These are phyloP conservation scores for Kodamaea nitidulidarum DNA, from an alignment of 805 yeast genomes.

Conservation along the genomic window DNA sequence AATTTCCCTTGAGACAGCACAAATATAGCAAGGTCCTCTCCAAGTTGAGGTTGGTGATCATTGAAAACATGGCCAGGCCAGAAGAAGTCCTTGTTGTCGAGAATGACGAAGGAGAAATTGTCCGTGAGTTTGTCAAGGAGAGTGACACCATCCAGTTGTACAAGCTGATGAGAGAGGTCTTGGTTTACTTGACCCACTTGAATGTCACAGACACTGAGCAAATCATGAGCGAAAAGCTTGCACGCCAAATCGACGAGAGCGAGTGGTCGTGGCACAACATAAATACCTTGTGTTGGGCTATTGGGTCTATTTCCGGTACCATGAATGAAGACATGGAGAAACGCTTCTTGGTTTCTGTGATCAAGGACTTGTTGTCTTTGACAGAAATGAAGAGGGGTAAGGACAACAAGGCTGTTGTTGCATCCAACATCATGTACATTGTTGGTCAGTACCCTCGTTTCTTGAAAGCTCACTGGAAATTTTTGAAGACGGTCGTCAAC, in stretches of 20 bases:
- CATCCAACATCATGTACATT: conserved; percentile 98
- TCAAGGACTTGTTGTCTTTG: conserved; percentile 83
- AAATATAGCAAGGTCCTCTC: conserved; percentile 75
- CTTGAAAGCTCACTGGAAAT: conserved; percentile 96
- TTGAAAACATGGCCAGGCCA: conserved; percentile 97
- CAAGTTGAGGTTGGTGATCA: conserved; percentile 83
- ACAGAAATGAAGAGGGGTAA: conserved; percentile 97
- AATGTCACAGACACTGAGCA: conserved; percentile 91
- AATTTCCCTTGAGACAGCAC: conserved; percentile 81
- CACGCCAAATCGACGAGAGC: conserved; percentile 88
- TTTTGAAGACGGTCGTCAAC: conserved; percentile 90
- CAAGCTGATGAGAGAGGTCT: conserved; percentile 91
- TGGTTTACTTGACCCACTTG: conserved; percentile 92
- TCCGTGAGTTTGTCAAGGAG: conserved; percentile 93
- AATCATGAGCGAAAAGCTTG: conserved; percentile 88
- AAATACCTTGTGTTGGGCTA: conserved; percentile 98
- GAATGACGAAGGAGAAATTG: conserved; percentile 98
- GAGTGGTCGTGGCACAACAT: conserved; percentile 99
- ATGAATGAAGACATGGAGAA: conserved; percentile 98
- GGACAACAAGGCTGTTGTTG: conserved; percentile 97
- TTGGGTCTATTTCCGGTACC: conserved; percentile 97
- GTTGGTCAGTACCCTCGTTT: conserved; percentile 99
- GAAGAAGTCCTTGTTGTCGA: conserved; percentile 96
- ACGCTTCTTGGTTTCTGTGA: conserved; percentile 86
- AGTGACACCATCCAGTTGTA: conserved; percentile 94